Evolutionary conservation across 768 basidiomycete species (phyloP).

Genomic region (Termitomyces sp.): DNA sequence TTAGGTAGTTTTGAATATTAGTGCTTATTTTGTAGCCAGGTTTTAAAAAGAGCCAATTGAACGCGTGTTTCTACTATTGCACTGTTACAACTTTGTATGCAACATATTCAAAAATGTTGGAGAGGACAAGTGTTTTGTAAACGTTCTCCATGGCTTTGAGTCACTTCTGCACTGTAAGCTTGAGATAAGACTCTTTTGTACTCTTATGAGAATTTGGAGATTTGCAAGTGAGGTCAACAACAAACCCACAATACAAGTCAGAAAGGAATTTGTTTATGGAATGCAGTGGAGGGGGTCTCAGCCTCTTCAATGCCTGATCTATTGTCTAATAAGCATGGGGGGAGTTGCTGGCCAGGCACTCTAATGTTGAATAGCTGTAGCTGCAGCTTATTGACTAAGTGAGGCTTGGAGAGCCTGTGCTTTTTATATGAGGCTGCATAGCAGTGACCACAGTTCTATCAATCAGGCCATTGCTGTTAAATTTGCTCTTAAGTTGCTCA

Average conservation of each 20-base stretch:
- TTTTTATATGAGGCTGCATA: too few relatives aligned
- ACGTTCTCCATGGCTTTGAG: neutral
- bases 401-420: too few relatives aligned
- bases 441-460: too few relatives aligned
- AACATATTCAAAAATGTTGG: neutral
- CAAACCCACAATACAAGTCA: neutral
- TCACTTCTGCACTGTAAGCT: neutral
- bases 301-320: neutral
- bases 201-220: neutral
- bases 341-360: neutral
- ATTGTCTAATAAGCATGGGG: neutral
- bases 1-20: neutral
- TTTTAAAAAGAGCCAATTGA: neutral
- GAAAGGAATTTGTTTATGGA: neutral
- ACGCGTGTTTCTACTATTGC: neutral
- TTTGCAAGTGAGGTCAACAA: neutral
- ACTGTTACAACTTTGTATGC: neutral
- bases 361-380: too few relatives aligned
- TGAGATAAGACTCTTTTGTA: conserved; percentile 1
- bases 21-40: neutral
- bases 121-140: neutral
- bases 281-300: neutral
- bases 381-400: too few relatives aligned
- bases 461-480: too few relatives aligned
- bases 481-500: too few relatives aligned